Base-by-base conservation (phyloP, 2,329 filamentous ascomycete genomes). In the Fusarium bactridioides region DNA sequence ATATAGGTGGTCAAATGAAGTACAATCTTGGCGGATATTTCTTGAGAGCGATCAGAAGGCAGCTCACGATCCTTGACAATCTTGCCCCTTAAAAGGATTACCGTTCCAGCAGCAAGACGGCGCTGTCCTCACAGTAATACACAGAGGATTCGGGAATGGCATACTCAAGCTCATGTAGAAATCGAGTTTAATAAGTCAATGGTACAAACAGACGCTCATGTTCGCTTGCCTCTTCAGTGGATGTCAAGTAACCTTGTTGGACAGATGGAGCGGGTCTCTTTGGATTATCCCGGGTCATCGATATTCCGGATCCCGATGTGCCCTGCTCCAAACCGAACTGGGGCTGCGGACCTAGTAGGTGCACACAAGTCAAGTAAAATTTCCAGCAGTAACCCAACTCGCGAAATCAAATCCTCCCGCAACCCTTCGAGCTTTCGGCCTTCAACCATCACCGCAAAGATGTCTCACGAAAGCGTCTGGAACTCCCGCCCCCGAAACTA, bases 401-500 rank as follows among this genome's bases (percentile, higher is more conserved):
- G 76, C 78, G 79, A 82, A 81, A 78, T 79, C 76, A 74, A 68
- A 73, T 73, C 74, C 74, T 77, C 78, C 71, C 73, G 74, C 76
- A 76, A 79, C 73, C 74, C 65, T 69, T 76, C 74, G 63, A 71
- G 63, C 69, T 77, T 76, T 75, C 77, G 73, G 74, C 68, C 75
- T 73, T 66, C 76, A 76, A 74, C 74, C 76, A 82, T 77, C 73
- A 80, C 80, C 82, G 83, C 82, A 83, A 89, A 81, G 79, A 90
- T 89, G 88, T 89, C 86, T 87, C 88, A 89, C 94, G 95, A 98
- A 90, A 94, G 93, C 84, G 94, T 98, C 88, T 99, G 95, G 95
- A 97, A 97, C 92, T 97, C 94, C 83, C 95, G 96, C 86, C 96
- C 96, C 83, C 93, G 95, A 87, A 94, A 86, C 85, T 97, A 97